These are phyloP conservation scores for Psophocarpus tetragonolobus DNA, from an alignment of 306 rosid species.

Conservation along the genomic window DNA sequence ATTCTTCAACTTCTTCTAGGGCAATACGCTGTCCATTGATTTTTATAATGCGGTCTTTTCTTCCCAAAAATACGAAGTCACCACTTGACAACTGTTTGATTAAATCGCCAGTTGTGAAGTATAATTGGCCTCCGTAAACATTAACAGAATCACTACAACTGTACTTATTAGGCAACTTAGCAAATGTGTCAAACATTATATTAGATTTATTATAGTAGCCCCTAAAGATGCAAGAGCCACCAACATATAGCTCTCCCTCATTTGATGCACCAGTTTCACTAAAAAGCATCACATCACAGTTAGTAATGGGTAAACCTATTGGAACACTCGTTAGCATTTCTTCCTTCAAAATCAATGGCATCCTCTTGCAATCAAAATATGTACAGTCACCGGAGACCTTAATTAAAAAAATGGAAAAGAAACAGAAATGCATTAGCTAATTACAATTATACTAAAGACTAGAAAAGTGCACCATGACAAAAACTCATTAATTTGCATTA, in stretches of 20 bases:
- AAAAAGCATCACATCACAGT: slow-evolving; percentile 71
- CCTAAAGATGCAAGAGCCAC: slow-evolving; percentile 71
- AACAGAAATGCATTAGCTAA: slow-evolving; percentile 32
- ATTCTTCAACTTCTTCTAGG: slow-evolving; percentile 76
- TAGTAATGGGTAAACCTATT: slow-evolving; percentile 79
- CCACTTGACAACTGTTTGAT: slow-evolving; percentile 69
- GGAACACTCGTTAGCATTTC: slow-evolving; percentile 69
- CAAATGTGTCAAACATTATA: slow-evolving; percentile 38
- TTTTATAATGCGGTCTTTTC: slow-evolving; percentile 83
- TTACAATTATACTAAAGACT: slow-evolving; percentile 19
- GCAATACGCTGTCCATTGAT: slow-evolving; percentile 79
- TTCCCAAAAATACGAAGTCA: slow-evolving; percentile 81
- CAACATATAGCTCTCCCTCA: slow-evolving; percentile 80
- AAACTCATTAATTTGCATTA: neutral
- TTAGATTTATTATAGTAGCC: slow-evolving; percentile 64
- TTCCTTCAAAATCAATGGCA: slow-evolving; percentile 67
- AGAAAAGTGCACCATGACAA: neutral
- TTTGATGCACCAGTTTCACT: slow-evolving; percentile 49
- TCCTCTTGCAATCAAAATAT: slow-evolving; percentile 93
- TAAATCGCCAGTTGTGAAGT: slow-evolving; percentile 76
- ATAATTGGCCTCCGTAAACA: slow-evolving; percentile 37
- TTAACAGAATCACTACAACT: slow-evolving; percentile 36
- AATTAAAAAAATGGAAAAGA: slow-evolving; percentile 28
- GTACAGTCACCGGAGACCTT: slow-evolving; percentile 96
- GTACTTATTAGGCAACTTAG: slow-evolving; percentile 44